Percentiles rank a stretch among this genome's conserved stretches.
These are phyloP conservation scores for Chamaecyparis obtusa DNA, from an alignment of 75 land plant species.

Conservation along the genomic window DNA sequence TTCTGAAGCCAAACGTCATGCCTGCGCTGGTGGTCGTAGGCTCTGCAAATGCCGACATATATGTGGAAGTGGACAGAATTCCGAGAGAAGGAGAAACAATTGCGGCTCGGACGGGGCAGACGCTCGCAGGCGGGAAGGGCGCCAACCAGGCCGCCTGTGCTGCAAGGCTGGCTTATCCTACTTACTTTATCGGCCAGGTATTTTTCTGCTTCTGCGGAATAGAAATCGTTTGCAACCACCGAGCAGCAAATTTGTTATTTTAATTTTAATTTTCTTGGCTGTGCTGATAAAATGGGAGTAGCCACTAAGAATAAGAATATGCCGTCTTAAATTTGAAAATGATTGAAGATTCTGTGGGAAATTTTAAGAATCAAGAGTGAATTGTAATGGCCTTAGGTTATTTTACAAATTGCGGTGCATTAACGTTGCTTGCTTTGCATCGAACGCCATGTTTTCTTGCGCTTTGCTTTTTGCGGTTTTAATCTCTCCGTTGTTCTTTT, in stretches of 20 bases:
- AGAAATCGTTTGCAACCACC: neutral
- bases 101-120: conserved; percentile 66
- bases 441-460: neutral
- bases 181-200: conserved; percentile 82
- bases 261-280: neutral
- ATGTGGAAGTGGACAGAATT: conserved; percentile 77
- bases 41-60: conserved; percentile 96
- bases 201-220: neutral
- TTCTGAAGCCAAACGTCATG: neutral
- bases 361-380: too few relatives aligned
- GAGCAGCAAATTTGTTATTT: neutral
- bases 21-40: conserved; percentile 86
- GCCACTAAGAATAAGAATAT: neutral
- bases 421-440: neutral
- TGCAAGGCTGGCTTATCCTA: conserved; percentile 66
- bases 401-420: too few relatives aligned
- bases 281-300: neutral
- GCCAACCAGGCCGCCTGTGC: conserved; percentile 94
- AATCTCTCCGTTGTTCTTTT: too few relatives aligned
- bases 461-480: neutral
- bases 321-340: neutral
- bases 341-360: too few relatives aligned
- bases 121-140: conserved; percentile 92
- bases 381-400: too few relatives aligned
- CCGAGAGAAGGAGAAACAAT: conserved; percentile 88